Percentiles rank a stretch among this genome's conserved stretches.
Conservation (phyloP, 768 basidiomycete species). For the Lentinus brumalis region DNA sequence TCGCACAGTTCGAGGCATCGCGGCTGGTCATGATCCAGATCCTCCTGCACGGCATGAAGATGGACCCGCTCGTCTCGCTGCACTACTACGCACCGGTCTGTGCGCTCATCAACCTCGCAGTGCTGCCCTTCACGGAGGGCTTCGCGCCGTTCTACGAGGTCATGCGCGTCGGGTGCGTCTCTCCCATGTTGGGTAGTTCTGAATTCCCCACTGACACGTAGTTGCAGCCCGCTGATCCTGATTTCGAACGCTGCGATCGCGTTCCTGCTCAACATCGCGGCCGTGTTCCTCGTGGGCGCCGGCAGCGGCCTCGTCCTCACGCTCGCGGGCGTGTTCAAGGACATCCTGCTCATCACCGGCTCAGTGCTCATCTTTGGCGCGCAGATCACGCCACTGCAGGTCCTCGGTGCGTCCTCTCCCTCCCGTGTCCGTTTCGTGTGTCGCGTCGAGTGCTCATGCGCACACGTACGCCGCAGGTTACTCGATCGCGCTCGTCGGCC, state of each 20-base stretch:
- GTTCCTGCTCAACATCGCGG: constrained; percentile 88
- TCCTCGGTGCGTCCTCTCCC: constrained; percentile 57
- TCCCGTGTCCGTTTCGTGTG: background rate
- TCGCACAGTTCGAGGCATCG: constrained; percentile 80
- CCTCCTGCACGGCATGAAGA: constrained; percentile 91
- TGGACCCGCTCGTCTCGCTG: constrained; percentile 94
- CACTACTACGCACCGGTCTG: constrained; percentile 98
- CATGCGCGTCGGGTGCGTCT: constrained; percentile 37
- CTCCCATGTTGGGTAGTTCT: background rate
- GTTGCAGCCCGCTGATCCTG: constrained; percentile 67
- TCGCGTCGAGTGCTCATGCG: background rate
- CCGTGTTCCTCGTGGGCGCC: constrained; percentile 90
- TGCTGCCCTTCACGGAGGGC: constrained; percentile 93
- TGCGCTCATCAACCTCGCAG: constrained; percentile 80
- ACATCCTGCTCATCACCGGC: constrained; percentile 91
- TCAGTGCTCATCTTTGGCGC: constrained; percentile 86
- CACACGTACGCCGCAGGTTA: constrained; percentile 48
- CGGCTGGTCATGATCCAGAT: constrained; percentile 97
- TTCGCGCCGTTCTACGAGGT: constrained; percentile 81
- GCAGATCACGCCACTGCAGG: constrained; percentile 79
- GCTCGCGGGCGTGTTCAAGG: constrained; percentile 85
- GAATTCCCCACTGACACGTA: background rate
- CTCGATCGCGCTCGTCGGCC: constrained; percentile 81
- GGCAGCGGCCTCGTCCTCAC: constrained; percentile 89
- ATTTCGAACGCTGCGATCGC: constrained; percentile 85